These are phyloP conservation scores for Ceratocystis variospora DNA, from an alignment of 2,329 filamentous ascomycete species.

Conservation along the genomic window DNA sequence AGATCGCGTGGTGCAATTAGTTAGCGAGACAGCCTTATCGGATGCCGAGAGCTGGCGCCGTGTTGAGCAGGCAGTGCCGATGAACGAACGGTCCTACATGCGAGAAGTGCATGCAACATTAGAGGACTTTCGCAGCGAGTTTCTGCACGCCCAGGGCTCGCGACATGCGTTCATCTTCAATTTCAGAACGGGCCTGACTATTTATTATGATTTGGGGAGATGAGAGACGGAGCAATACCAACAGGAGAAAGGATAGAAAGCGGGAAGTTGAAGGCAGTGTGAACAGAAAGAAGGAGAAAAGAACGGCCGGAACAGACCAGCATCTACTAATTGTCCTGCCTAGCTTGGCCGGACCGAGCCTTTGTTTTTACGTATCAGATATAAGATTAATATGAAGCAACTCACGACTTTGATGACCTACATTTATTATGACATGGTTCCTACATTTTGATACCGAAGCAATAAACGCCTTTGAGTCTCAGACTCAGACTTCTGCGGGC, in stretches of 20 bases:
- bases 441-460: too few species aligned
- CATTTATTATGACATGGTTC: background rate
- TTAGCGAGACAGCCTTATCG: conserved; percentile 59
- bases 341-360: background rate
- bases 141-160: conserved; percentile 38
- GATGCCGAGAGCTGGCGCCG: conserved; percentile 74
- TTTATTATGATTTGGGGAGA: conserved; percentile 62
- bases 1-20: conserved; percentile 65
- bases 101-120: conserved; percentile 70
- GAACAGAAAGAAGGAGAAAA: background rate
- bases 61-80: conserved; percentile 63
- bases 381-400: conserved; percentile 4
- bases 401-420: background rate
- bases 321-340: background rate
- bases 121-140: conserved; percentile 45
- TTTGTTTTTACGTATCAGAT: background rate
- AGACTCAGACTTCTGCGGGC: too few species aligned
- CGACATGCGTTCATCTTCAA: conserved; percentile 83
- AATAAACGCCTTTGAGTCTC: too few species aligned
- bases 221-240: background rate
- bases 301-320: background rate
- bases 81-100: conserved; percentile 68
- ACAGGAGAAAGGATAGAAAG: background rate
- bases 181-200: conserved; percentile 67
- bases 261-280: background rate